Percentiles rank a stretch among this genome's conserved stretches.
Evolutionary conservation across 73 alveolate species (phyloP).

Genomic region (Stentor coeruleus): DNA sequence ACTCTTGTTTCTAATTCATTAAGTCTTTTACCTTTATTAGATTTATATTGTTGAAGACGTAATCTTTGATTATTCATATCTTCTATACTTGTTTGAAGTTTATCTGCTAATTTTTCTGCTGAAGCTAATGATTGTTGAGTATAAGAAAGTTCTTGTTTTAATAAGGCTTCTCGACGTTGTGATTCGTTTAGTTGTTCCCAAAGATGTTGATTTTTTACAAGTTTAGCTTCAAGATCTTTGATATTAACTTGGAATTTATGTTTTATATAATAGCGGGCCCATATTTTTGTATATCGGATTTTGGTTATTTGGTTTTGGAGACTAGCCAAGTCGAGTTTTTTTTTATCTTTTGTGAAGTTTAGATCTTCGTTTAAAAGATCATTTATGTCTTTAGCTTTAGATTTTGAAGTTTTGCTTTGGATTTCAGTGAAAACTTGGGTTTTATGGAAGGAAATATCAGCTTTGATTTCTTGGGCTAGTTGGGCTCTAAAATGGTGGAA

Average conservation of each 20-base stretch:
- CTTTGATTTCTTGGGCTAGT: not conserved
- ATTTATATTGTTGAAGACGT: constrained; percentile 58
- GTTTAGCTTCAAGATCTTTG: constrained; percentile 70
- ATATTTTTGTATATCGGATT: not conserved
- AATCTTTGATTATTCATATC: constrained; percentile 52
- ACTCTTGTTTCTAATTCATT: constrained; percentile 64
- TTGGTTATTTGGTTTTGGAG: not conserved
- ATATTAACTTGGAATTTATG: constrained; percentile 75
- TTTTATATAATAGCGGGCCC: not conserved
- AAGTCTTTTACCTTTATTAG: constrained; percentile 47
- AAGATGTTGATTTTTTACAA: constrained; percentile 75
- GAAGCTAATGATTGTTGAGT: constrained; percentile 86
- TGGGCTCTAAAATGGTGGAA: not conserved
- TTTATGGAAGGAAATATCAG: not conserved
- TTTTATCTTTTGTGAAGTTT: not conserved
- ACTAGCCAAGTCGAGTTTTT: not conserved
- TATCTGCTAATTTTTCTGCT: constrained; percentile 82
- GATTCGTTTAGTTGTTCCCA: constrained; percentile 93
- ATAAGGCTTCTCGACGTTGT: constrained; percentile 77
- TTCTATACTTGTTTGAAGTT: constrained; percentile 74
- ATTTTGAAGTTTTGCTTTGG: not conserved
- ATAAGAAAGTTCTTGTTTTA: constrained; percentile 81
- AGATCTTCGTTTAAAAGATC: not conserved
- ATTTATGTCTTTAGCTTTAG: not conserved
- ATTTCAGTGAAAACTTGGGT: not conserved